Base-by-base conservation (phyloP, 345 rosid genomes). In the Moricandia arvensis region DNA sequence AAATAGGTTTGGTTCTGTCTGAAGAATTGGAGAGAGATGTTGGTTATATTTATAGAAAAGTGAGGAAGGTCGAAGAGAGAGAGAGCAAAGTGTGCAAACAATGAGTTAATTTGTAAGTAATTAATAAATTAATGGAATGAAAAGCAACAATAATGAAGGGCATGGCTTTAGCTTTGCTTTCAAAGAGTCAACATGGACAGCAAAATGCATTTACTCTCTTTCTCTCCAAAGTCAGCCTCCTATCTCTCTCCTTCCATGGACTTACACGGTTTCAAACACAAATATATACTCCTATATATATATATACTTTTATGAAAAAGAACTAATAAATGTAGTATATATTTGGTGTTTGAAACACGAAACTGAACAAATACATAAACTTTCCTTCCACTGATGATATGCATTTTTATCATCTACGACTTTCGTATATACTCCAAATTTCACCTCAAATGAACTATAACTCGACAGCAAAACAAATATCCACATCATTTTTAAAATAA, bases 151-250 rank as follows among this genome's bases (percentile, higher is more conserved):
- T 29, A 71, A 71, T 68, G 43, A 51, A 72, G 80, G 73, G 75
- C 69, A 69, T 79, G 54, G 76, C 75, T 61, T 66, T 63, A 69
- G 47, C 63, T 3, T 76, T 62, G 75, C 72, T 43, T 87, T 69
- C 73, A 63, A 64, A 79, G 86, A 86, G 91, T 92, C 96, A 91
- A 91, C 84, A 74, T 60, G 77, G 80, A 68, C 87, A 87, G 88
- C 87, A 81, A 67, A 51, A 54, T 60, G 88, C 92, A 92, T 92
- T 87, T 84, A 88, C 91, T 87, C 90, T 59, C 76, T 69, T 24
- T 71, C 77, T 79, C 57, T 74, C 74, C 38, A 80, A 85, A 88
- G 97, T 92, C 93, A 87, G 73, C 75, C 75, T 62, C 66, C 76
- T 68, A 33, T 8, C 58, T 61, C 55, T 75, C 74, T 61, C 69